Conservation (phyloP, 306 rosid genomes). For the Ochetophila trinervis region DNA sequence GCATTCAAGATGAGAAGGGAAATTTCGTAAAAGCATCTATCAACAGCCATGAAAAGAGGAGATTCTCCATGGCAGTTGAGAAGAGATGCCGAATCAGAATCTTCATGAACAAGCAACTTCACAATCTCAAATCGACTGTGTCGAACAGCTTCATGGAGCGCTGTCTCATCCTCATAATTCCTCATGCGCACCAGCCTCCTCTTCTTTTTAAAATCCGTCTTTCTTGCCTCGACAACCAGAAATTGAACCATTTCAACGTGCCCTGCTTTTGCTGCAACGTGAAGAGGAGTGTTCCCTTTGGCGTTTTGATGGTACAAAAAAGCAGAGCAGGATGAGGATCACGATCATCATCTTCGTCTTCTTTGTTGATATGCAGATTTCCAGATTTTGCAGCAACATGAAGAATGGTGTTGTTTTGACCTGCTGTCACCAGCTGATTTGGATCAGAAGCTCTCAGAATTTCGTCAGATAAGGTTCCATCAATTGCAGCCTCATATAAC, state of each 20-base stretch:
- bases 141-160: slow-evolving; percentile 12
- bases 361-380: neutral
- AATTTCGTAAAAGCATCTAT: neutral
- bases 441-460: no score
- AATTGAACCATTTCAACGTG: neutral
- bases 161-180: neutral
- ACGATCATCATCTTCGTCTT: neutral
- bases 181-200: neutral
- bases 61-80: neutral
- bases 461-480: no score
- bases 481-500: no score
- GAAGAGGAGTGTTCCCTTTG: neutral
- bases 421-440: neutral
- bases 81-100: neutral
- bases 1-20: neutral
- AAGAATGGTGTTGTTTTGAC: slow-evolving; percentile 4
- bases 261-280: slow-evolving; percentile 9
- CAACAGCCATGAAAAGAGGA: slow-evolving; percentile 6
- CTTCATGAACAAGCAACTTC: neutral
- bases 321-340: neutral
- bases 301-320: neutral
- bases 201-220: neutral
- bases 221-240: neutral
- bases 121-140: neutral
- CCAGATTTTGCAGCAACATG: slow-evolving; percentile 5